Evolutionary conservation across 1,284 basidiomycete species (phyloP).

Genomic region (Papiliotrema nemorosa): DNA sequence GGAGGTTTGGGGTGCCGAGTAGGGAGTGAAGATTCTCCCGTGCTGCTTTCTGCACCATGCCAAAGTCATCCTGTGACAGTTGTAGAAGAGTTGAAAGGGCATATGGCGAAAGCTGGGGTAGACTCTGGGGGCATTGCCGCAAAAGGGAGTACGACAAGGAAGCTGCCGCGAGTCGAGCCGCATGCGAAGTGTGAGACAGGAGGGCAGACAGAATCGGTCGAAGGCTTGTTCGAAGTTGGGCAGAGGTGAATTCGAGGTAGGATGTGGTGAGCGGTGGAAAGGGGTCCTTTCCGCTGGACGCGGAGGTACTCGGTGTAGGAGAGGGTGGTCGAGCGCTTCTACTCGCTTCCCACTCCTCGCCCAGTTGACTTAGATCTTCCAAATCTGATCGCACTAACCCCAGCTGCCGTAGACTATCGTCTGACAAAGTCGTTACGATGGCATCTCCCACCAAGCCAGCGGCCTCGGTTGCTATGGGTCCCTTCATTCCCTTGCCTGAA

Average conservation of each 20-base stretch:
- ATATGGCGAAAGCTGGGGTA: constrained; percentile 65
- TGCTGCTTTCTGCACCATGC: constrained; percentile 61
- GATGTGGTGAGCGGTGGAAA: constrained; percentile 42
- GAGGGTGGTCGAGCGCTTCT: constrained; percentile 3
- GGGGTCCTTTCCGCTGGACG: constrained; percentile 10
- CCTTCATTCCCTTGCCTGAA: constrained; percentile 40
- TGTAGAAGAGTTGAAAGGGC: constrained; percentile 55
- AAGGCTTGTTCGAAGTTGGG: constrained; percentile 45
- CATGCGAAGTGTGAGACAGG: constrained; percentile 40
- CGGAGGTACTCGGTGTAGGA: constrained; percentile 1
- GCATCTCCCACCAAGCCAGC: constrained; percentile 59
- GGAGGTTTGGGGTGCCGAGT: constrained; percentile 54
- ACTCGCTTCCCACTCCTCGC: constrained; percentile 23
- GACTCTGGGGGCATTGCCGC: constrained; percentile 62
- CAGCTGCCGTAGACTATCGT: constrained; percentile 59
- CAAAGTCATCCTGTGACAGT: constrained; percentile 55
- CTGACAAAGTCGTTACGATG: constrained; percentile 55
- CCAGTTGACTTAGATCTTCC: constrained; percentile 39
- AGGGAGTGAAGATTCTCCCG: constrained; percentile 54
- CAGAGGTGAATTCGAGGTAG: constrained; percentile 47
- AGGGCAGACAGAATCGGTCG: constrained; percentile 37
- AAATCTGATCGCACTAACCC: constrained; percentile 57
- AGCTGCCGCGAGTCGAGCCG: constrained; percentile 46
- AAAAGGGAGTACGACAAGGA: constrained; percentile 55
- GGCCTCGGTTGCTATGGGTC: constrained; percentile 52